Evolutionary conservation across 495 filamentous ascomycete genomes (phyloP).

Genomic region (Talaromyces stipitatus): DNA sequence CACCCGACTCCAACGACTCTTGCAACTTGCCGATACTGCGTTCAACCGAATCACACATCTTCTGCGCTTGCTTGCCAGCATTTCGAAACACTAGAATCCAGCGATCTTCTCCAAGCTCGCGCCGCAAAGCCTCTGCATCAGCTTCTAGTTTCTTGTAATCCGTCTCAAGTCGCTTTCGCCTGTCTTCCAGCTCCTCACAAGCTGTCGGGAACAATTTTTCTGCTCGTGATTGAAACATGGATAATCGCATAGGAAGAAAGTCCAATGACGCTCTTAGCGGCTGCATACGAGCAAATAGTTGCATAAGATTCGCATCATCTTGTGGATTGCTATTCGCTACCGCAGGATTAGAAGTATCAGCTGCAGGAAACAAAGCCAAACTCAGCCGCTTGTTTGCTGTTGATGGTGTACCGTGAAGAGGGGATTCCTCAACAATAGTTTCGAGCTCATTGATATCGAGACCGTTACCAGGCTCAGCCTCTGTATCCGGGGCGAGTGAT

Average conservation of each 20-base stretch:
- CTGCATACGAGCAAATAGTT: constrained; percentile 89
- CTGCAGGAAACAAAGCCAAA: constrained; percentile 41
- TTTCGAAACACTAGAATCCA: constrained; percentile 94
- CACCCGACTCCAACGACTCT: constrained; percentile 67
- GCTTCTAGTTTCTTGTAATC: constrained; percentile 75
- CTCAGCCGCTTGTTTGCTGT: constrained; percentile 58
- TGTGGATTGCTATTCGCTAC: constrained; percentile 52
- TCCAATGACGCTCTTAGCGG: constrained; percentile 87
- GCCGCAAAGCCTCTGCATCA: constrained; percentile 78
- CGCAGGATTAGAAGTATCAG: constrained; percentile 47
- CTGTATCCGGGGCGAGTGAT: constrained; percentile 48
- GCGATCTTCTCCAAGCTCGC: constrained; percentile 86
- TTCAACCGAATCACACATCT: constrained; percentile 90
- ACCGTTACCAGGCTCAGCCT: constrained; percentile 42
- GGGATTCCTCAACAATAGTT: constrained; percentile 87
- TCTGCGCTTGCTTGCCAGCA: constrained; percentile 84
- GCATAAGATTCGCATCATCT: constrained; percentile 74
- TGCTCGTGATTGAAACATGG: constrained; percentile 72
- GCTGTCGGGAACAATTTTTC: constrained; percentile 74
- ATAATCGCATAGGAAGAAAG: constrained; percentile 92
- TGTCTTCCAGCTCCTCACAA: constrained; percentile 75
- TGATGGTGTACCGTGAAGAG: constrained; percentile 41
- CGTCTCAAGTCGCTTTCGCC: constrained; percentile 61
- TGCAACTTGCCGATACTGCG: constrained; percentile 74
- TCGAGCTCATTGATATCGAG: constrained; percentile 87